Evolutionary conservation across 2,329 filamentous ascomycete genomes (phyloP).

Genomic region (Phyllosticta citribraziliensis): DNA sequence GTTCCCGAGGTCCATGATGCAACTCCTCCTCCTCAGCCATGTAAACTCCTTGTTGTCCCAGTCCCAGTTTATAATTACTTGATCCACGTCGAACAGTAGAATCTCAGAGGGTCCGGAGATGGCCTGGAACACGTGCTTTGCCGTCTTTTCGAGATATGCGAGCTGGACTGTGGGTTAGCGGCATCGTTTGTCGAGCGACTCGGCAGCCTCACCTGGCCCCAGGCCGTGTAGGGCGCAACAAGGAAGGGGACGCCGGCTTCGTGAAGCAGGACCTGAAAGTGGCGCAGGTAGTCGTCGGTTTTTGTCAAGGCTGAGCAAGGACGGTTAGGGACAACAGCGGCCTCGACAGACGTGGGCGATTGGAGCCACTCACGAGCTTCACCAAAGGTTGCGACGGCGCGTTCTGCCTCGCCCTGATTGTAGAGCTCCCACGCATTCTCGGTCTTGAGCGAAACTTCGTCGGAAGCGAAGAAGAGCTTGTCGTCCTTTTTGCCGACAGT

Average conservation of each 20-base stretch:
- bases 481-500: slow-evolving; percentile 64
- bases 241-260: slow-evolving; percentile 63
- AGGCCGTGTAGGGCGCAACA: slow-evolving; percentile 79
- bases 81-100: slow-evolving; percentile 74
- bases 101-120: slow-evolving; percentile 79
- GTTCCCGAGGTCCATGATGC: slow-evolving; percentile 57
- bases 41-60: slow-evolving; percentile 58
- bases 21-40: slow-evolving; percentile 55
- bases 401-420: slow-evolving; percentile 65
- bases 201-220: slow-evolving; percentile 62
- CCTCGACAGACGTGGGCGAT: neutral
- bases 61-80: slow-evolving; percentile 59
- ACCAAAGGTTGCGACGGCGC: slow-evolving; percentile 80
- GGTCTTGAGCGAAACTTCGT: slow-evolving; percentile 58
- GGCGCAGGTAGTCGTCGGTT: slow-evolving; percentile 58
- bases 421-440: slow-evolving; percentile 81
- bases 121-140: slow-evolving; percentile 58
- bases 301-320: slow-evolving; percentile 26
- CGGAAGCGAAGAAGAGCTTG: slow-evolving; percentile 48
- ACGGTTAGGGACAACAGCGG: slow-evolving; percentile 14
- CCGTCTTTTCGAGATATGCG: slow-evolving; percentile 65
- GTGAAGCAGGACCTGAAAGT: slow-evolving; percentile 65
- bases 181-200: slow-evolving; percentile 11
- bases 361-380: slow-evolving; percentile 51
- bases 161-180: slow-evolving; percentile 43